phyloP scores from a whole-genome alignment of 202 grass and related monocot species.

The Saccharum hybrid region DNA sequence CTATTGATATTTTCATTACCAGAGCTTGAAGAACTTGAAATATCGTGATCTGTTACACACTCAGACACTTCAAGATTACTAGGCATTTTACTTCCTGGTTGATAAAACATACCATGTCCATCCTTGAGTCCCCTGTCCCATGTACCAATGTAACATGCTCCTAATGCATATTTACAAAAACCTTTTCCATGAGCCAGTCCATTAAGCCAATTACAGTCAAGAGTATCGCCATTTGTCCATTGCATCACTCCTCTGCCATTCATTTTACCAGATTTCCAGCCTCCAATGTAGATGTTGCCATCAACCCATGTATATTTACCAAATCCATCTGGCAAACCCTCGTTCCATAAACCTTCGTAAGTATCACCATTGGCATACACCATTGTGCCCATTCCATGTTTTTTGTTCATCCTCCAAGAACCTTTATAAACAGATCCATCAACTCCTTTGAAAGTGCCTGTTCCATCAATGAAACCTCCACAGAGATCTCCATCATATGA shows the following conservation, averaged over 20 bases:
- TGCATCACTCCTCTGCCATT: slow-evolving; percentile 84
- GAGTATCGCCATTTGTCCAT: slow-evolving; percentile 83
- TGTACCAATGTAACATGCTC: slow-evolving; percentile 79
- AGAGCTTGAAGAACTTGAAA: slow-evolving; percentile 51
- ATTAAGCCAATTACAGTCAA: slow-evolving; percentile 83
- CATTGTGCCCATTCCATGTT: too few relatives aligned
- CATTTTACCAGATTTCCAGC: slow-evolving; percentile 94
- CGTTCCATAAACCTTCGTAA: too few relatives aligned
- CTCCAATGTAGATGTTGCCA: slow-evolving; percentile 78
- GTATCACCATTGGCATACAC: too few relatives aligned
- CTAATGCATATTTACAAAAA: slow-evolving; percentile 78
- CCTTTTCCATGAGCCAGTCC: slow-evolving; percentile 90
- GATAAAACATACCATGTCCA: slow-evolving; percentile 84
- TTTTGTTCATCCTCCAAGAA: too few relatives aligned
- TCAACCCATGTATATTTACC: slow-evolving; percentile 77
- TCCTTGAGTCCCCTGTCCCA: slow-evolving; percentile 97
- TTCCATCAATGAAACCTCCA: too few relatives aligned
- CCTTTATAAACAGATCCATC: too few relatives aligned
- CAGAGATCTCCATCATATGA: too few relatives aligned
- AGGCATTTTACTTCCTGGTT: slow-evolving; percentile 75
- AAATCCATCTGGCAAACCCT: too few relatives aligned
- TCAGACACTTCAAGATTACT: slow-evolving; percentile 71
- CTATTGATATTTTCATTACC: slow-evolving; percentile 49
- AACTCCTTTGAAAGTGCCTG: too few relatives aligned
- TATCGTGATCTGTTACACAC: slow-evolving; percentile 54